These are phyloP conservation scores for Neonectria faginata DNA, from an alignment of 2,329 filamentous ascomycete species.

Conservation along the genomic window DNA sequence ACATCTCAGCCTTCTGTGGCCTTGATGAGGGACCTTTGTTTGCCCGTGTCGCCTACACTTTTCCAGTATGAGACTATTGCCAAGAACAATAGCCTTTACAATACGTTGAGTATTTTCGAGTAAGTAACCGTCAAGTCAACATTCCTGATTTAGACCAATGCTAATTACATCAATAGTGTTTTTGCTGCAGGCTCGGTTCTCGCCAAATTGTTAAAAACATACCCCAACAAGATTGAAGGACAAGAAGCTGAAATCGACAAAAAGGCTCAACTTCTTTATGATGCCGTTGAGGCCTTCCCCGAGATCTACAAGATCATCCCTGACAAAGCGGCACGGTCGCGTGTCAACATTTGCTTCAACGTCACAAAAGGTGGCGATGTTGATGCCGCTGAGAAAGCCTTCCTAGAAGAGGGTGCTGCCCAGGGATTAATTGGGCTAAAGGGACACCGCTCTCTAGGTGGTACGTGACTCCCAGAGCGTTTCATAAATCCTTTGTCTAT, in stretches of 20 bases:
- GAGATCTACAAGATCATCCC: slow-evolving; percentile 83
- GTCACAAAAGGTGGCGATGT: slow-evolving; percentile 70
- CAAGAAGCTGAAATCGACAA: slow-evolving; percentile 79
- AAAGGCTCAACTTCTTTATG: slow-evolving; percentile 84
- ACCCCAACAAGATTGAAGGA: slow-evolving; percentile 77
- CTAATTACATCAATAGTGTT: slow-evolving; percentile 65
- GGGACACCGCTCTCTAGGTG: slow-evolving; percentile 72
- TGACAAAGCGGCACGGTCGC: slow-evolving; percentile 78
- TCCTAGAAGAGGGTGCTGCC: slow-evolving; percentile 78
- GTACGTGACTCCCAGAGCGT: too few relatives aligned
- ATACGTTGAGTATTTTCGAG: slow-evolving; percentile 94
- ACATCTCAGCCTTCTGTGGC: slow-evolving; percentile 73
- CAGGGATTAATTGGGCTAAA: slow-evolving; percentile 82
- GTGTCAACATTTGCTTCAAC: slow-evolving; percentile 97
- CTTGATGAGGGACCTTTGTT: slow-evolving; percentile 77
- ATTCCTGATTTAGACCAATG: neutral
- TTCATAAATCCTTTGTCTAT: too few relatives aligned
- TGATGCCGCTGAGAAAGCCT: slow-evolving; percentile 80
- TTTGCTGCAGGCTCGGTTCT: slow-evolving; percentile 91
- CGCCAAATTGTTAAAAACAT: slow-evolving; percentile 75
- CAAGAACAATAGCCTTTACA: slow-evolving; percentile 96
- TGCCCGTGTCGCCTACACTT: slow-evolving; percentile 85
- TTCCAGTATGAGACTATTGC: slow-evolving; percentile 86
- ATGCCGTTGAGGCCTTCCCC: slow-evolving; percentile 77
- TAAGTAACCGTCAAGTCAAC: slow-evolving; percentile 50